Conservation (phyloP, 345 rosid species). For the Schrenkiella parvula region DNA sequence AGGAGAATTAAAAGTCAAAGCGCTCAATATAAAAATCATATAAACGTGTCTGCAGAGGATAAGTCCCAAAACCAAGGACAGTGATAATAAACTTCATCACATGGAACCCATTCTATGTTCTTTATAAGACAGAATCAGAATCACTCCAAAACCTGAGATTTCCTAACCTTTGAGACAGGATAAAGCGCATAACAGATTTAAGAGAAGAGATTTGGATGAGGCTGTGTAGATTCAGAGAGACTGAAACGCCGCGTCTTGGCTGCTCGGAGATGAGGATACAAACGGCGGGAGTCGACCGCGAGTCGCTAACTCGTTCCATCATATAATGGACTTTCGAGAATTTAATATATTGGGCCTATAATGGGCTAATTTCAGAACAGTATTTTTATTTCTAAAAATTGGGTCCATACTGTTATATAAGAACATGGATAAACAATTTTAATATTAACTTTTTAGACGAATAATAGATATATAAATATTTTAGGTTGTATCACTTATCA, state of each 20-base stretch:
- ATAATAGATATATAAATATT: neutral
- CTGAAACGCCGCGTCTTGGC: constrained; percentile 12
- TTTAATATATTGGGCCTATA: neutral
- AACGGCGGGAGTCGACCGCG: constrained; percentile 17
- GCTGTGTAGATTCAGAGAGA: neutral
- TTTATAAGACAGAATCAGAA: neutral
- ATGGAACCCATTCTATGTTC: too few species aligned
- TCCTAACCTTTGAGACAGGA: constrained; percentile 11
- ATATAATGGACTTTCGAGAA: neutral
- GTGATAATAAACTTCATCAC: too few species aligned
- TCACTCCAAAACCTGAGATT: neutral
- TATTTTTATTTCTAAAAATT: neutral
- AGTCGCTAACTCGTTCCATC: neutral
- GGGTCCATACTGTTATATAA: neutral
- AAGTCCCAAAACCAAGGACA: neutral
- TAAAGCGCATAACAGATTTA: neutral
- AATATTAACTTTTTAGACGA: neutral
- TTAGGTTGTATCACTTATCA: neutral
- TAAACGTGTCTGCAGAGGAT: neutral
- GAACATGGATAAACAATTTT: neutral
- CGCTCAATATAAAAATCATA: neutral
- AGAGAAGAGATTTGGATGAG: neutral
- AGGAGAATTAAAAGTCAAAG: neutral
- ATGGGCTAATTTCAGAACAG: neutral
- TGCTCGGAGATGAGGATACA: neutral